Evolutionary conservation across 1,139 yeast species (phyloP).

Genomic region (Hansenula lynferdii): DNA sequence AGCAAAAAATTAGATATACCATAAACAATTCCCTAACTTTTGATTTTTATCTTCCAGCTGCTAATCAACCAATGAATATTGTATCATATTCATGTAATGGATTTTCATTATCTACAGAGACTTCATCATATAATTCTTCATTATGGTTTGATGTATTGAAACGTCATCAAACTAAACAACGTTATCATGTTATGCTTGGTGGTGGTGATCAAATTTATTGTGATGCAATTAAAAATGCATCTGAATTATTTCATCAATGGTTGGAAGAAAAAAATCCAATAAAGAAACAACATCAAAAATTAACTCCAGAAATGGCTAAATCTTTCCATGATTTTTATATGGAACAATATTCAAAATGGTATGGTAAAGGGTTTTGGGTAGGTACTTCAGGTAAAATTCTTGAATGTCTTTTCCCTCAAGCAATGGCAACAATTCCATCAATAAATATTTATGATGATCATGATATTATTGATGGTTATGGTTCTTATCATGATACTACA

Average conservation of each 20-base stretch:
- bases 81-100: slow-evolving; percentile 90
- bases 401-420: slow-evolving; percentile 65
- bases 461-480: slow-evolving; percentile 94
- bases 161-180: slow-evolving; percentile 50
- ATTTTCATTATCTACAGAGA: slow-evolving; percentile 72
- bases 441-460: slow-evolving; percentile 87
- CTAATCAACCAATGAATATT: slow-evolving; percentile 64
- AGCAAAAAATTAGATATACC: slow-evolving; percentile 57
- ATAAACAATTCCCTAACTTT: slow-evolving; percentile 39
- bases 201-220: slow-evolving; percentile 97
- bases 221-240: slow-evolving; percentile 67
- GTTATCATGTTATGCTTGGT: slow-evolving; percentile 92
- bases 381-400: slow-evolving; percentile 62
- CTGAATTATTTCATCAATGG: slow-evolving; percentile 60
- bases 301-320: slow-evolving; percentile 40
- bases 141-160: slow-evolving; percentile 82
- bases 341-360: slow-evolving; percentile 78
- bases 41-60: slow-evolving; percentile 56
- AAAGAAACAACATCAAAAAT: slow-evolving; percentile 37
- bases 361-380: slow-evolving; percentile 81
- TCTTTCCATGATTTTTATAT: slow-evolving; percentile 67
- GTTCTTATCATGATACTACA: slow-evolving; percentile 73
- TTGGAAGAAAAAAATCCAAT: slow-evolving; percentile 42
- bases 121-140: slow-evolving; percentile 62
- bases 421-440: slow-evolving; percentile 79